Evolutionary conservation across 805 yeast genomes (phyloP), one percentile per base, ranked within the genome.

Genomic region (Starmera amethionina): DNA sequence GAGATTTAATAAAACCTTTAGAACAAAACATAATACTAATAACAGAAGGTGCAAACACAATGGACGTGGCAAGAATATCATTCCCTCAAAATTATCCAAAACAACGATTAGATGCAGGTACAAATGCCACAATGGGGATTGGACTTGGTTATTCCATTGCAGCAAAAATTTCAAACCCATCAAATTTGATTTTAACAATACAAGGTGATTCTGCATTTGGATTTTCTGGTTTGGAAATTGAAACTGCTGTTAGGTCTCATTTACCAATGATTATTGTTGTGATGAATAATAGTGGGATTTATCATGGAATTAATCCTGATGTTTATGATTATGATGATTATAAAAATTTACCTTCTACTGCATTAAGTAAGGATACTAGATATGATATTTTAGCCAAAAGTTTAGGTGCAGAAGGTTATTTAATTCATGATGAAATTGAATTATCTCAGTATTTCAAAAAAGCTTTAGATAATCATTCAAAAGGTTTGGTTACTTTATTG

Each of bases 131-230:
- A 0, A 82, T 81, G 88, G 89, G 89, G 4, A 64, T 80, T 29
- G 89, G 87, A 0, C 42, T 80, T 14, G 85, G 86, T 0, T 81
- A 81, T 50, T 80, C 82, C 2, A 72, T 81, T 45, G 77, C 84
- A 1, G 72, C 84, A 3, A 77, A 74, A 46, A 58, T 58, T 2
- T 65, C 73, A 0, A 42, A 60, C 11, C 76, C 75, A 1, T 50
- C 59, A 0, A 60, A 65, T 34, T 55, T 62, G 6, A 76, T 79
- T 0, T 57, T 82, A 4, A 74, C 80, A 7, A 74, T 81, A 28
- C 82, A 78, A 54, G 89, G 88, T 7, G 88, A 82, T 54, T 80
- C 88, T 1, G 88, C 88, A 3, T 78, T 81, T 61, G 88, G 88
- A 3, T 81, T 81, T 51, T 75, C 82, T 6, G 85, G 76, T 0